phyloP scores from a whole-genome alignment of 495 filamentous ascomycete species.

The Penicillium dipodomyicola region DNA sequence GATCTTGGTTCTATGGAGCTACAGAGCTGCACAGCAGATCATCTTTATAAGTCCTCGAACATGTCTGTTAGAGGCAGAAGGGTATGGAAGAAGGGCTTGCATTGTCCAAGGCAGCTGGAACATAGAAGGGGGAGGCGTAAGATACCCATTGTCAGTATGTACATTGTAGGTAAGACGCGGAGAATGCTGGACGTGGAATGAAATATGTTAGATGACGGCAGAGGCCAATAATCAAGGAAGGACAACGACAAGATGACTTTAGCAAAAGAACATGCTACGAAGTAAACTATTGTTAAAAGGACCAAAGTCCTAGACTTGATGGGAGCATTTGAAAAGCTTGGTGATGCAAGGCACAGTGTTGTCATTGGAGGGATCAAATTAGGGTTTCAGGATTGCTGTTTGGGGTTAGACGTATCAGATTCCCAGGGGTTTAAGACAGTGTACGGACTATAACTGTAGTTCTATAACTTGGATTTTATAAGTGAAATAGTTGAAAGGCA shows the following conservation, averaged over 20 bases:
- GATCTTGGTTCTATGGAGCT: background rate
- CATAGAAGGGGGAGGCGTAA: slow-evolving; percentile 1
- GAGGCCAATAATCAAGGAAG: background rate
- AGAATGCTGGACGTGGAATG: slow-evolving; percentile 5
- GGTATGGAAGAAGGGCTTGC: background rate
- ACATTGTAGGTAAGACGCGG: slow-evolving; percentile 8
- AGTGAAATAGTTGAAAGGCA: background rate
- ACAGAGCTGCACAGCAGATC: background rate
- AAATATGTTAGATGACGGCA: slow-evolving; percentile 5
- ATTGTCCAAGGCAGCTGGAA: slow-evolving; percentile 4
- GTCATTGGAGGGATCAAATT: slow-evolving; percentile 6
- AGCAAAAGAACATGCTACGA: background rate
- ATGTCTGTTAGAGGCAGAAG: background rate
- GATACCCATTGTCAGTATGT: background rate
- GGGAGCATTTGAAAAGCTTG: slow-evolving; percentile 7
- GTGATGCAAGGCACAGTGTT: slow-evolving; percentile 13
- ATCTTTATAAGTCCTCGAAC: slow-evolving; percentile 10
- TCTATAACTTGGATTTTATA: background rate
- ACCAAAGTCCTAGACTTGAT: background rate
- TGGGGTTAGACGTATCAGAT: background rate
- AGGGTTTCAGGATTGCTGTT: slow-evolving; percentile 13
- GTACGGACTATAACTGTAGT: background rate
- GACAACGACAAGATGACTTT: background rate
- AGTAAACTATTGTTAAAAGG: background rate
- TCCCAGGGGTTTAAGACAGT: background rate